Base-by-base conservation (phyloP, 306 rosid species). In the Rosa rugosa region DNA sequence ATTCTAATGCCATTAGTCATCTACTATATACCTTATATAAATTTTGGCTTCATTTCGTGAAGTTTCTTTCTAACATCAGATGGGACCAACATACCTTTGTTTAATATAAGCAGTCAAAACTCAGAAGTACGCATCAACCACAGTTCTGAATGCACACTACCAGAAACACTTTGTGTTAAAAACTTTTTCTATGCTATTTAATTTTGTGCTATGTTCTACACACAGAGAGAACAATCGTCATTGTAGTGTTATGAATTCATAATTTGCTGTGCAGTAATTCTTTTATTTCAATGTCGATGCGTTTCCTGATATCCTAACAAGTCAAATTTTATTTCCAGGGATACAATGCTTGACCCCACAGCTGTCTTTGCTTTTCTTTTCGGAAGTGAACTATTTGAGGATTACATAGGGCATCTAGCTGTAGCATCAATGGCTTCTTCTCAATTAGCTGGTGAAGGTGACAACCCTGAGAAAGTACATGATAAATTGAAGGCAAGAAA, bases 371-470 rank as follows among this genome's bases (percentile, higher is more conserved):
- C 98, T 40, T 87, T 91, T 78, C 91, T 91, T 72, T 93, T 95
- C 75, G 98, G 99, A 80, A 93, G 97, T 81, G 98, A 93, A 84
- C 76, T 91, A 82, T 95, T 95, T 82, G 99, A 95, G 86, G 94
- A 93, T 83, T 95, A 95, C 62, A 57, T 90, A 53, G 98, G 99
- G 74, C 98, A 93, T 86, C 79, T 93, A 75, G 94, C 97, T 69
- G 97, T 93, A 68, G 94, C 98, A 76, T 90, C 99, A 11, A 91
- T 95, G 97, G 92, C 98, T 78, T 89, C 98, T 76, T 90, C 97
- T 69, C 98, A 86, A 60, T 72, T 91, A 63, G 84, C 80, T 1
- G 88, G 80, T 47, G 94, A 91, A 77, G 80, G 20, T 72, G 90
- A 90, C 18, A 88, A 87, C 85, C 84, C 89, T 22, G 97, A 91